phyloP scores from a whole-genome alignment of 2,329 filamentous ascomycete genomes.

The Neonectria hederae region DNA sequence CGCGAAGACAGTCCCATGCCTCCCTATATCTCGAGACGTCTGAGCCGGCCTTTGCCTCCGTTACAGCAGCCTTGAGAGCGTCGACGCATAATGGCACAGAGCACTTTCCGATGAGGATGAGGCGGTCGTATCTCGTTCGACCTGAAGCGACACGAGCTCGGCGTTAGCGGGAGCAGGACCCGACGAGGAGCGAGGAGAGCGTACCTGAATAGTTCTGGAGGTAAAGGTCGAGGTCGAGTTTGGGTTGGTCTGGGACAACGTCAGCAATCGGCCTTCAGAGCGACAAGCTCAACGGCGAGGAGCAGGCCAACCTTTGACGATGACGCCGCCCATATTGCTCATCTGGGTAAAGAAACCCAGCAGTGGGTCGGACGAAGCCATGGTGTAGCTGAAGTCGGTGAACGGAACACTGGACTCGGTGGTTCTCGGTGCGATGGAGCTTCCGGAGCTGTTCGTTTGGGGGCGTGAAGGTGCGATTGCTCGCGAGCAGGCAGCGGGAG shows the following conservation, averaged over 20 bases:
- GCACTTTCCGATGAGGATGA: constrained; percentile 81
- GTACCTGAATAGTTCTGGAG: constrained; percentile 87
- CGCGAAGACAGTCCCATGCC: constrained; percentile 71
- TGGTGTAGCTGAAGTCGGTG: constrained; percentile 38
- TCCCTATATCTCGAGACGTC: constrained; percentile 78
- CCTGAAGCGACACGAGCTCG: constrained; percentile 58
- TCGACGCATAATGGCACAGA: constrained; percentile 81
- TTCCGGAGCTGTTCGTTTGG: constrained; percentile 33
- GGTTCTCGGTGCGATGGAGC: constrained; percentile 29
- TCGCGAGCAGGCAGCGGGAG: not conserved
- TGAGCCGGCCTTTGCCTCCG: constrained; percentile 78
- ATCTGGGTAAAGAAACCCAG: constrained; percentile 58
- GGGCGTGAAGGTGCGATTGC: constrained; percentile 20
- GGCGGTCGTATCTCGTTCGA: constrained; percentile 80
- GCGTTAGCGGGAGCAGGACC: constrained; percentile 20
- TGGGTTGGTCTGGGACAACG: constrained; percentile 71
- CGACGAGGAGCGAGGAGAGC: constrained; percentile 27
- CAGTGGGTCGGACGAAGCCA: constrained; percentile 49
- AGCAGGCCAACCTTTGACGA: constrained; percentile 58
- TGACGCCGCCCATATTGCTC: constrained; percentile 55
- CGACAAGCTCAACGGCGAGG: constrained; percentile 14
- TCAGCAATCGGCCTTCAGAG: constrained; percentile 23
- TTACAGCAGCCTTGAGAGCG: constrained; percentile 80
- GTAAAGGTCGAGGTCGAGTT: constrained; percentile 91
- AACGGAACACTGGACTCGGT: constrained; percentile 11